Base-by-base conservation (phyloP, 805 yeast genomes). In the Komagataella phaffii region DNA sequence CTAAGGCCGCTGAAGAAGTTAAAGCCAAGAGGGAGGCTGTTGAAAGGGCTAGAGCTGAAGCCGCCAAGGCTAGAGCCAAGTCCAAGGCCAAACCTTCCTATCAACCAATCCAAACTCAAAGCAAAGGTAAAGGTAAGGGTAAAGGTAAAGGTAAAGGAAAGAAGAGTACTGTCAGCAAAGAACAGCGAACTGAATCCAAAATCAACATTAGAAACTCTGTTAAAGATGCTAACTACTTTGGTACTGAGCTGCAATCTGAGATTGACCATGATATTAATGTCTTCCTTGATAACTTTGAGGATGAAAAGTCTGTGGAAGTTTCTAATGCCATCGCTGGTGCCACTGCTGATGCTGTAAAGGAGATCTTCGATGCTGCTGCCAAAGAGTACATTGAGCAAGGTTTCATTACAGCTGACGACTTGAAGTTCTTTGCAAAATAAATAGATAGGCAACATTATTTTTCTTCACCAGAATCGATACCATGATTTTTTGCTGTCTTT, bases 1-100 rank as follows among this genome's bases (percentile, higher is more conserved):
- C 98, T 76, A 83, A 88, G 67, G 98, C 95, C 57, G 96, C 96
- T 55, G 99, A 88, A 70, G 85, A 78, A 64, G 95, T 91, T 50
- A 83, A 85, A 66, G 81, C 80, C 53, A 84, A 83, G 71, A 84
- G 83, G 65, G 96, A 86, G 61, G 95, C 85, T 51, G 98, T 86
- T 62, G 96, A 88, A 63, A 81, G 74, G 57, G 87, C 85, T 59
- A 81, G 81, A 60, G 81, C 79, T 58, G 82, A 80, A 64, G 93
- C 85, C 55, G 95, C 79, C 24, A 80, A 80, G 65, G 78, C 73
- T 53, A 79, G 76, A 56, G 76, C 84, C 63, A 88, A 45, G 24
- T 19, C 47, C n/a, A 24, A 45, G 21, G 24, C 30, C 21, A 24
- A 45, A 18, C 24, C 47, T 45, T 45, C 47, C 23, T 19, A 83